These are phyloP conservation scores for Pseudogymnoascus sp. DNA, from an alignment of 2,329 filamentous ascomycete species.

Conservation along the genomic window DNA sequence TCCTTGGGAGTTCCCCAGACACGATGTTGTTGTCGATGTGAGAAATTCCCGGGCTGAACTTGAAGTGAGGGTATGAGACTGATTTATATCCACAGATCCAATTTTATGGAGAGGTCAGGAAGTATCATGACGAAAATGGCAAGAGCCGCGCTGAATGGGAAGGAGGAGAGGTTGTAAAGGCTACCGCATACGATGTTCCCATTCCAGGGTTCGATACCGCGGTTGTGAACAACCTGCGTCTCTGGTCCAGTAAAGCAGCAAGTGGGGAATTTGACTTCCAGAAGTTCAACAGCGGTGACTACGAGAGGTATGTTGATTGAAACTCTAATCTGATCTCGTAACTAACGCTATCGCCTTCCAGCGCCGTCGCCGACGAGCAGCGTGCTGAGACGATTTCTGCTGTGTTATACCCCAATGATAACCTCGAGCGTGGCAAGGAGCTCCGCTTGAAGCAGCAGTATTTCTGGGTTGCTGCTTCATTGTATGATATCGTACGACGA, in stretches of 20 bases:
- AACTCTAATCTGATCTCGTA: not conserved
- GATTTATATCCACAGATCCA: slow-evolving; percentile 50
- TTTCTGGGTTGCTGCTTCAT: slow-evolving; percentile 97
- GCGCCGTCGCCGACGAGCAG: slow-evolving; percentile 95
- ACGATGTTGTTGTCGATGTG: slow-evolving; percentile 87
- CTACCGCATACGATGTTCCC: slow-evolving; percentile 86
- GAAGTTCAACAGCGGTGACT: slow-evolving; percentile 97
- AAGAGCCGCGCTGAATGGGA: slow-evolving; percentile 75
- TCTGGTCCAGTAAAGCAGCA: slow-evolving; percentile 97
- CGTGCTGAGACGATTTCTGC: slow-evolving; percentile 98
- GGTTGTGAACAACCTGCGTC: slow-evolving; percentile 90
- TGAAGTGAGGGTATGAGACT: slow-evolving; percentile 24
- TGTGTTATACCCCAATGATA: slow-evolving; percentile 95
- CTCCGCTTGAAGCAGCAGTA: slow-evolving; percentile 98
- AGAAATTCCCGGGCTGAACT: slow-evolving; percentile 24
- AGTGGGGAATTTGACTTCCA: slow-evolving; percentile 98
- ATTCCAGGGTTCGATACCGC: slow-evolving; percentile 85
- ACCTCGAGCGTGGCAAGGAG: slow-evolving; percentile 92
- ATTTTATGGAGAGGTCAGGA: slow-evolving; percentile 83
- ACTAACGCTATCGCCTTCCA: slow-evolving; percentile 28
- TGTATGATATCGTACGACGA: slow-evolving; percentile 90
- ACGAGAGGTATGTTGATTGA: slow-evolving; percentile 47
- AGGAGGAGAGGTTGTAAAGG: slow-evolving; percentile 84
- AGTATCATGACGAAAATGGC: slow-evolving; percentile 65
- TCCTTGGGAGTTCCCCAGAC: slow-evolving; percentile 94